These are phyloP conservation scores for Arabidopsis arenosa DNA, from an alignment of 345 rosid genomes.

Conservation along the genomic window DNA sequence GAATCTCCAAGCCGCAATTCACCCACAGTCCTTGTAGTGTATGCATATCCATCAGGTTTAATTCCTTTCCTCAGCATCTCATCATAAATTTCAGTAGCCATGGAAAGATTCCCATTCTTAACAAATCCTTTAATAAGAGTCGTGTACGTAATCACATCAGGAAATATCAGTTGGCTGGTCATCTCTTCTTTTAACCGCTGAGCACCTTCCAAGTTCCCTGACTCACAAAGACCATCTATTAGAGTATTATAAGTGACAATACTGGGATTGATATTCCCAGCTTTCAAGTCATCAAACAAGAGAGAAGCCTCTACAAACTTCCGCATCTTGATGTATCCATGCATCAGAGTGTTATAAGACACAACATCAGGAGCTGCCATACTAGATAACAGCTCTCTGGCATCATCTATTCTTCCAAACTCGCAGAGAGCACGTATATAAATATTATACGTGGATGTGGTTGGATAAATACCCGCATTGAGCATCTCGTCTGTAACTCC, in stretches of 20 bases:
- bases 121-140: conserved; percentile 63
- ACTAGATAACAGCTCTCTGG: conserved; percentile 50
- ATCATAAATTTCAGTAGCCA: conserved; percentile 55
- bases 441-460: conserved; percentile 56
- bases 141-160: conserved; percentile 71
- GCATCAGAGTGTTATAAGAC: conserved; percentile 69
- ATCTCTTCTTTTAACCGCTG: conserved; percentile 66
- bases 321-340: conserved; percentile 64
- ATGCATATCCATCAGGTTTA: conserved; percentile 60
- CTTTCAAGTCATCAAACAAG: conserved; percentile 62
- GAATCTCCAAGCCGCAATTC: conserved; percentile 62
- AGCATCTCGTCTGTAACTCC: conserved; percentile 60
- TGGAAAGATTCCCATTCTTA: conserved; percentile 56
- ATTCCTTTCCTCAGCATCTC: conserved; percentile 67
- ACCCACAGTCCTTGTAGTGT: conserved; percentile 56
- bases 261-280: conserved; percentile 50
- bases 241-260: conserved; percentile 69
- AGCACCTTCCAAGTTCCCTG: conserved; percentile 59
- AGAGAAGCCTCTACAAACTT: conserved; percentile 63
- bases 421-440: conserved; percentile 57
- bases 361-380: conserved; percentile 65
- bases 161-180: conserved; percentile 53
- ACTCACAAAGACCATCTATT: conserved; percentile 69
- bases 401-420: conserved; percentile 57
- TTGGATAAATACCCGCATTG: conserved; percentile 50